Percentiles rank a stretch among this genome's conserved stretches.
Evolutionary conservation across 768 basidiomycete genomes (phyloP).

Genomic region (Boletus sp.): DNA sequence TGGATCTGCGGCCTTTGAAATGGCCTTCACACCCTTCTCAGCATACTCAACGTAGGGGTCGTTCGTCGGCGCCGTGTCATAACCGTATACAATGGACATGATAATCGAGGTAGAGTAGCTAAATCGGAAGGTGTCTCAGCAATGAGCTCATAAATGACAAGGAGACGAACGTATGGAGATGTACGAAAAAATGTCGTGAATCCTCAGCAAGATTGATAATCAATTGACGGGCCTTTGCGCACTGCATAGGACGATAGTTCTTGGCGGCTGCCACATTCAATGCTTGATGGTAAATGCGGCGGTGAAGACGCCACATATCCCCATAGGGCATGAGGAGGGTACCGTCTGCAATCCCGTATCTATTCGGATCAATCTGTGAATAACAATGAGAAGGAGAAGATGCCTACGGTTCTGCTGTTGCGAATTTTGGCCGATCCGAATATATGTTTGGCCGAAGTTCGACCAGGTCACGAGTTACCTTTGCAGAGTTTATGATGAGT

Average conservation of each 20-base stretch:
- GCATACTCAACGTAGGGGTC: slow-evolving; percentile 25
- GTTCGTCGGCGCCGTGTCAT: slow-evolving; percentile 16
- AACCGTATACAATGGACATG: slow-evolving; percentile 29
- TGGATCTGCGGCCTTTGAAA: slow-evolving; percentile 15
- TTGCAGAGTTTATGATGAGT: slow-evolving; percentile 29
- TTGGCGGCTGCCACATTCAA: slow-evolving; percentile 28
- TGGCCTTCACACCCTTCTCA: slow-evolving; percentile 13
- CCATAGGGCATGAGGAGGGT: slow-evolving; percentile 38
- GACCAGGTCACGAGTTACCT: slow-evolving; percentile 28
- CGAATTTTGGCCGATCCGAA: slow-evolving; percentile 33
- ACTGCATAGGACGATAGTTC: slow-evolving; percentile 35
- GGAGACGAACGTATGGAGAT: slow-evolving; percentile 26
- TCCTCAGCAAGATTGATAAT: slow-evolving; percentile 32
- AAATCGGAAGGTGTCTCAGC: background rate
- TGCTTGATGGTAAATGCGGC: slow-evolving; percentile 34
- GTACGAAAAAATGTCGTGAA: slow-evolving; percentile 24
- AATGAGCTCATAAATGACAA: background rate
- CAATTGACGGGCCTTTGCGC: slow-evolving; percentile 31
- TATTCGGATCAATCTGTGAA: background rate
- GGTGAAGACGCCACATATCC: slow-evolving; percentile 38
- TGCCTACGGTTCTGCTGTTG: slow-evolving; percentile 21
- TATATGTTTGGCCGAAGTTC: slow-evolving; percentile 31
- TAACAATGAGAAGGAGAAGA: background rate
- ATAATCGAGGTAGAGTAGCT: slow-evolving; percentile 30
- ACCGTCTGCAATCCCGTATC: slow-evolving; percentile 36